phyloP scores from a whole-genome alignment of 176 grass and related monocot genomes.

The Aegilops bicornis region DNA sequence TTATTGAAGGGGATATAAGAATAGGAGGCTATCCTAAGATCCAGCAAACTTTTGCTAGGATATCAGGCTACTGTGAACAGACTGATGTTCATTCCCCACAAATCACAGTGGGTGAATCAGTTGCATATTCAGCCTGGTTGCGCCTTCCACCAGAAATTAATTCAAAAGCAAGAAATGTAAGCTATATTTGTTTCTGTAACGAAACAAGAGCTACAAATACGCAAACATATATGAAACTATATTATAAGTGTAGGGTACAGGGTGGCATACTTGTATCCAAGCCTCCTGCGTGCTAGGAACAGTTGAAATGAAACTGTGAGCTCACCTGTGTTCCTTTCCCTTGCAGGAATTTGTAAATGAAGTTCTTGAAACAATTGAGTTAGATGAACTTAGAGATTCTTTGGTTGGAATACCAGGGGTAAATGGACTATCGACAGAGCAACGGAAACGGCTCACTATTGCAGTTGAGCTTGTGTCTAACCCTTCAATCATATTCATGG shows the following conservation, averaged over 20 bases:
- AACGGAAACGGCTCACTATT: constrained; percentile 67
- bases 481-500: constrained; percentile 79
- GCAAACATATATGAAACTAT: not conserved
- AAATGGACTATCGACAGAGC: constrained; percentile 67
- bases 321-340: not conserved
- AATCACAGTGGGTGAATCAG: constrained; percentile 67
- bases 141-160: constrained; percentile 63
- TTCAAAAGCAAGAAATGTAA: constrained; percentile 57
- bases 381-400: constrained; percentile 63
- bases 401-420: constrained; percentile 60
- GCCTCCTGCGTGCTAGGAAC: not conserved
- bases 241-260: not conserved
- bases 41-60: constrained; percentile 69
- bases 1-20: constrained; percentile 74
- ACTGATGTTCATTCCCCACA: constrained; percentile 73
- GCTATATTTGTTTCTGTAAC: constrained; percentile 3
- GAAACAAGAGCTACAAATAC: not conserved
- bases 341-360: constrained; percentile 67
- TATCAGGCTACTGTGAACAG: constrained; percentile 86
- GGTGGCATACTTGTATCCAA: not conserved
- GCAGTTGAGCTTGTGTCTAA: constrained; percentile 82
- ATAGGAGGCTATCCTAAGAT: constrained; percentile 77
- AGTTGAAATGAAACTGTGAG: not conserved
- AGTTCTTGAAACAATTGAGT: constrained; percentile 81
- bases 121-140: constrained; percentile 74